These are phyloP conservation scores for Achlya hypogyna DNA, from an alignment of 352 stramenopile genomes.

Conservation along the genomic window DNA sequence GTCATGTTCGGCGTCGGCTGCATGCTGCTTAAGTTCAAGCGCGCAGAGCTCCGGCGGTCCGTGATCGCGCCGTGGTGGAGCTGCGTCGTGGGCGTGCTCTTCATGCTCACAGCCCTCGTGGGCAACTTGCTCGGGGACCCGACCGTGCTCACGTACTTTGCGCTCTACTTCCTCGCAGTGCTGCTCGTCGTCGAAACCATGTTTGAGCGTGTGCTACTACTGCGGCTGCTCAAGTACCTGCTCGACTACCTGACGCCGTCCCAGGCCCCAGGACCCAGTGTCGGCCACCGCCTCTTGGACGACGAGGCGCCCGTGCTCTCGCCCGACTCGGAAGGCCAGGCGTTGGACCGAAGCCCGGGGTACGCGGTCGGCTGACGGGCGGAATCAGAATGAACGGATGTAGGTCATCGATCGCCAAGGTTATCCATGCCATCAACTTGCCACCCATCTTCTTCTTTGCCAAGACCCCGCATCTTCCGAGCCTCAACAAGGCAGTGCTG, in stretches of 20 bases:
- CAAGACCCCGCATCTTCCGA: constrained; percentile 76
- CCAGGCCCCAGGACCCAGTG: background rate
- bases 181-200: constrained; percentile 9
- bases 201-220: constrained; percentile 20
- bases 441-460: constrained; percentile 81
- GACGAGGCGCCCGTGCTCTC: constrained; percentile 71
- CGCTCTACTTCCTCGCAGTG: constrained; percentile 19
- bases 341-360: constrained; percentile 35
- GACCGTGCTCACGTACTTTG: constrained; percentile 16
- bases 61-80: constrained; percentile 26
- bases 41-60: constrained; percentile 32
- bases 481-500: constrained; percentile 85
- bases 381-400: background rate
- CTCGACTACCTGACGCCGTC: background rate
- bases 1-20: constrained; percentile 50
- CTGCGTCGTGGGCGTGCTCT: constrained; percentile 17
- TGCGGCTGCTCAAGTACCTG: constrained; percentile 3
- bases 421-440: constrained; percentile 38
- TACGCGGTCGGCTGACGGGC: background rate
- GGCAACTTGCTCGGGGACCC: constrained; percentile 19
- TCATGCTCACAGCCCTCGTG: constrained; percentile 19
- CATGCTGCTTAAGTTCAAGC: constrained; percentile 57
- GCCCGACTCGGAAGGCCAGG: constrained; percentile 40
- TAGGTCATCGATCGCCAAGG: constrained; percentile 27
- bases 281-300: constrained; percentile 20